phyloP scores from a whole-genome alignment of 108 stramenopile genomes.

The Skeletonema tropicum region DNA sequence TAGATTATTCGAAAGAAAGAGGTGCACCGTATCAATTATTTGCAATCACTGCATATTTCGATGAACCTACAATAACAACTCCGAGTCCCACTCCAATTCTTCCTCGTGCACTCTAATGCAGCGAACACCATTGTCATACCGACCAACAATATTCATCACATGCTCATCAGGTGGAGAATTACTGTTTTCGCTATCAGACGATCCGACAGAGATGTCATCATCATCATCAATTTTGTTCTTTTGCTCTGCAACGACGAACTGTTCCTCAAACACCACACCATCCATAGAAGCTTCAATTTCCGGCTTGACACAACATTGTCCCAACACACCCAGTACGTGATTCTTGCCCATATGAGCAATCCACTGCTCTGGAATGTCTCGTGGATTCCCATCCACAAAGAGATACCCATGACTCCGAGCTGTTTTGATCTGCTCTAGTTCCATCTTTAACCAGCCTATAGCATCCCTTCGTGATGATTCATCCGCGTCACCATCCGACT shows the following conservation, averaged over 20 bases:
- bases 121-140: slow-evolving; percentile 56
- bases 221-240: slow-evolving; percentile 44
- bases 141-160: slow-evolving; percentile 61
- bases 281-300: slow-evolving; percentile 12
- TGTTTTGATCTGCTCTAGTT: slow-evolving; percentile 82
- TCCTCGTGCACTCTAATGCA: slow-evolving; percentile 64
- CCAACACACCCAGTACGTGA: slow-evolving; percentile 39
- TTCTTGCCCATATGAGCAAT: slow-evolving; percentile 62
- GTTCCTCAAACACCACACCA: slow-evolving; percentile 14
- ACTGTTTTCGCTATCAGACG: slow-evolving; percentile 66
- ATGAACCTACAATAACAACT: slow-evolving; percentile 21
- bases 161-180: slow-evolving; percentile 45
- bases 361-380: slow-evolving; percentile 57
- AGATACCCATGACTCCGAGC: slow-evolving; percentile 70
- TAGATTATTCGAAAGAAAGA: too few relatives aligned
- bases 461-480: slow-evolving; percentile 29
- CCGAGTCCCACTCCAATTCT: slow-evolving; percentile 39
- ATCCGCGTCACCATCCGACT: slow-evolving; percentile 3
- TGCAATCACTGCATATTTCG: too few relatives aligned
- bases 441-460: slow-evolving; percentile 71
- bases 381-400: slow-evolving; percentile 79
- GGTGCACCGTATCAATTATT: too few relatives aligned
- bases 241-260: slow-evolving; percentile 11
- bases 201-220: slow-evolving; percentile 62
- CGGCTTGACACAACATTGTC: slow-evolving; percentile 25